Conservation (phyloP, 208 protist genomes). For the Trypanosoma scelopori region DNA sequence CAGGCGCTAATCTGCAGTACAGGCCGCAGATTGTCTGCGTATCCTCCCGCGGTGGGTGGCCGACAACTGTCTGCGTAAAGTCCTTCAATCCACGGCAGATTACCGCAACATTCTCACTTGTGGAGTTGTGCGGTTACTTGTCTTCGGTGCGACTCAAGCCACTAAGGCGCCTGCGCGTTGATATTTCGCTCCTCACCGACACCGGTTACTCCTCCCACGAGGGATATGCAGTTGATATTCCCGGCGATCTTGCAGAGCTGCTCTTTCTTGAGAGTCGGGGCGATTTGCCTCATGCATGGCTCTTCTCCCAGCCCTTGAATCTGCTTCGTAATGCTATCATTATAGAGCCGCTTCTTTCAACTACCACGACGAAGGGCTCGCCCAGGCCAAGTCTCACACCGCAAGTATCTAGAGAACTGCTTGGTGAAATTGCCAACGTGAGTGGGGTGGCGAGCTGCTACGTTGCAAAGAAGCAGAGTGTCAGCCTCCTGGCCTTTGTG, state of each 20-base stretch:
- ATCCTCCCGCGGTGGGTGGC: constrained; percentile 7
- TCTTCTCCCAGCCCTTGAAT: constrained; percentile 25
- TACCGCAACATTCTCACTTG: constrained; percentile 24
- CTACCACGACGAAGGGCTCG: constrained; percentile 2
- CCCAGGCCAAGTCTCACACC: constrained; percentile 2
- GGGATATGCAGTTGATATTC: constrained; percentile 18
- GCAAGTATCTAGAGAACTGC: constrained; percentile 14
- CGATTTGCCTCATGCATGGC: constrained; percentile 9
- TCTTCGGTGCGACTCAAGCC: constrained; percentile 8
- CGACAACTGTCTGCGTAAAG: constrained; percentile 5
- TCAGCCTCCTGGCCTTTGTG: constrained; percentile 33
- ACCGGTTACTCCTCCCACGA: constrained; percentile 8
- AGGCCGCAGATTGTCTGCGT: constrained; percentile 29
- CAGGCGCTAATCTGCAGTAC: constrained; percentile 49
- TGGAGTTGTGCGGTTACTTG: constrained; percentile 17
- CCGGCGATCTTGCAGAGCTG: constrained; percentile 21
- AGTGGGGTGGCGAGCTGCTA: constrained; percentile 33
- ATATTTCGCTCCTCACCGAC: constrained; percentile 26
- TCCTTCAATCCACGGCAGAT: constrained; percentile 9
- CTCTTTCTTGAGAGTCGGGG: constrained; percentile 13
- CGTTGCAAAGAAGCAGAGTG: constrained; percentile 25
- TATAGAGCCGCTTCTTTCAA: constrained; percentile 24
- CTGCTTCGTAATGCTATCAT: constrained; percentile 25
- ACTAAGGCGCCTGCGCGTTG: constrained; percentile 4
- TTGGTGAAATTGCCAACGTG: constrained; percentile 34